These are phyloP conservation scores for Nitzschia sp. DNA, from an alignment of 108 stramenopile genomes.

Conservation along the genomic window DNA sequence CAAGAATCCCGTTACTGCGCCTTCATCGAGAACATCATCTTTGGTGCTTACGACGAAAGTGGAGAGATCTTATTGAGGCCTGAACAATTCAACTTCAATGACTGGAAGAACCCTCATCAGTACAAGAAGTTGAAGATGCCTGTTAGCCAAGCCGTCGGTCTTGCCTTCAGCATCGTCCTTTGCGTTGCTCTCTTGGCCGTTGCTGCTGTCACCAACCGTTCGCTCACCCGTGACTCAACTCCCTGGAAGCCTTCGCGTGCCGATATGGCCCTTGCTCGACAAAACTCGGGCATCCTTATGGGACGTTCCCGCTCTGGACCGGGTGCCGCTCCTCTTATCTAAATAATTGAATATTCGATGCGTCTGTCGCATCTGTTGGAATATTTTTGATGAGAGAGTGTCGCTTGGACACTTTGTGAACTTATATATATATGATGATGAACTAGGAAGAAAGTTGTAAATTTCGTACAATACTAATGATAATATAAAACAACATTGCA, in stretches of 20 bases:
- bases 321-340: slow-evolving; percentile 31
- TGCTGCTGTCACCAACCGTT: slow-evolving; percentile 17
- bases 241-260: slow-evolving; percentile 27
- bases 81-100: slow-evolving; percentile 21
- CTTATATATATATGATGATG: neutral
- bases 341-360: slow-evolving; percentile 2
- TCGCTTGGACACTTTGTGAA: neutral
- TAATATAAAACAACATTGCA: neutral
- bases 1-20: slow-evolving; percentile 36
- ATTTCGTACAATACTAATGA: neutral
- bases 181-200: slow-evolving; percentile 22
- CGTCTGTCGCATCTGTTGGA: no score
- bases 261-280: slow-evolving; percentile 24
- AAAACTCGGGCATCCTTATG: slow-evolving; percentile 48
- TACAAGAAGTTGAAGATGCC: slow-evolving; percentile 37
- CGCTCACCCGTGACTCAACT: slow-evolving; percentile 18
- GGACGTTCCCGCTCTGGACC: slow-evolving; percentile 39
- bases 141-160: slow-evolving; percentile 20
- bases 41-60: slow-evolving; percentile 43
- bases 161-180: slow-evolving; percentile 27
- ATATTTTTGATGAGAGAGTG: neutral
- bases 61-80: slow-evolving; percentile 38
- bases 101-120: slow-evolving; percentile 34
- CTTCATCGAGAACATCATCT: slow-evolving; percentile 47
- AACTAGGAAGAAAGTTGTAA: neutral